Percentiles rank a stretch among this genome's conserved stretches.
Evolutionary conservation across 1,139 yeast species (phyloP).

Genomic region (Geotrichum europaeum): DNA sequence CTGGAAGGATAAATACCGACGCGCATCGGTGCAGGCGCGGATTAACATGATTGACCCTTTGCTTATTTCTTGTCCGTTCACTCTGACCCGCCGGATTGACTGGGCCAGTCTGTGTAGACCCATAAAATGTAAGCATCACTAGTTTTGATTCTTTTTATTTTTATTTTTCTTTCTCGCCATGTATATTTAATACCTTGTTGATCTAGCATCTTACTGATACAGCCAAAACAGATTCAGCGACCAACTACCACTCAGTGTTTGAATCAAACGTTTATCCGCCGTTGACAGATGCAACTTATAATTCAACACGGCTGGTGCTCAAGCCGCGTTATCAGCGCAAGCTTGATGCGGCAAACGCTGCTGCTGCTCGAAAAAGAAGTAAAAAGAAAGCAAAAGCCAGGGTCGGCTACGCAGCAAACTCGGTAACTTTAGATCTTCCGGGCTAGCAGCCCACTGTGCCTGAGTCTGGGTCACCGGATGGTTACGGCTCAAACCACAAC

Average conservation of each 20-base stretch:
- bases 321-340: not conserved
- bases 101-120: conserved; percentile 9
- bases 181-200: not conserved
- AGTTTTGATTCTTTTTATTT: not conserved
- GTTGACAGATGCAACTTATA: not conserved
- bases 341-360: not conserved
- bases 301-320: not conserved
- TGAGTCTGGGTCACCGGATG: not conserved
- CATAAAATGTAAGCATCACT: not conserved
- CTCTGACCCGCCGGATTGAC: conserved; percentile 6
- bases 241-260: not conserved
- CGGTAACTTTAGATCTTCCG: not conserved
- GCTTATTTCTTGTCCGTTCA: conserved; percentile 10
- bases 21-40: conserved; percentile 5
- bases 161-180: not conserved
- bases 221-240: not conserved
- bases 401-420: not conserved
- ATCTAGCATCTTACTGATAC: not conserved
- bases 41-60: conserved; percentile 10
- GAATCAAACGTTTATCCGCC: not conserved
- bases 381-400: not conserved
- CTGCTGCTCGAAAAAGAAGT: not conserved
- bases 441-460: not conserved
- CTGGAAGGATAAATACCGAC: conserved; percentile 15
- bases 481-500: not conserved